Conservation (phyloP, 2,329 filamentous ascomycete genomes). For the Pseudocercospora eumusae region DNA sequence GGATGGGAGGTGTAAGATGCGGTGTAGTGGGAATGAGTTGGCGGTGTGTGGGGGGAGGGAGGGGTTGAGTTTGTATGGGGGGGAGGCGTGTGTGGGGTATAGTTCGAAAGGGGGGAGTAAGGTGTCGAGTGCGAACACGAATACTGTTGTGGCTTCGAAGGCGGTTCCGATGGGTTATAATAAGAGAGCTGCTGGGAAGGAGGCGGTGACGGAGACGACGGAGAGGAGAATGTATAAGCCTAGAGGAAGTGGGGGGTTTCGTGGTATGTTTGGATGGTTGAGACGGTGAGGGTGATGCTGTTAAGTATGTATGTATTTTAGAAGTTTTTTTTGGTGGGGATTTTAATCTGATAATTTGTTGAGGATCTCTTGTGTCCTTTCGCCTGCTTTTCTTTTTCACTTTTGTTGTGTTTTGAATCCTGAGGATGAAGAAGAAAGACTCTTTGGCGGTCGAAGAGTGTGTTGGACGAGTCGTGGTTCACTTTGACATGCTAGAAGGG, state of each 20-base stretch:
- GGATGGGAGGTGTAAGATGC: constrained; percentile 4
- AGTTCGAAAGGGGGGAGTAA: not conserved
- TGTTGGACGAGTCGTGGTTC: too few species aligned
- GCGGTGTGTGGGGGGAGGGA: constrained; percentile 7
- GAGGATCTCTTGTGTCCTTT: too few species aligned
- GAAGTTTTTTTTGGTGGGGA: too few species aligned
- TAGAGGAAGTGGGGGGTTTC: not conserved
- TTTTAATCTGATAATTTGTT: too few species aligned
- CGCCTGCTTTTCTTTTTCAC: too few species aligned
- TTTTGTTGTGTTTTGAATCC: too few species aligned
- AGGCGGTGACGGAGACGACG: not conserved
- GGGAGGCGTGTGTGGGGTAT: not conserved
- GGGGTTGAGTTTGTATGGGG: constrained; percentile 12
- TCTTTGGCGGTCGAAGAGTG: too few species aligned
- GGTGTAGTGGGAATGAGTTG: not conserved
- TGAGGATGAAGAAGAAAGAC: too few species aligned
- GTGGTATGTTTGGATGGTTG: constrained; percentile 1
- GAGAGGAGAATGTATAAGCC: not conserved
- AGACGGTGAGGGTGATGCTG: too few species aligned
- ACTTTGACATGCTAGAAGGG: too few species aligned
- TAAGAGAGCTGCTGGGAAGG: not conserved
- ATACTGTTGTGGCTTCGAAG: not conserved
- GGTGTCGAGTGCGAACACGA: not conserved
- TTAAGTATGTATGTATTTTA: too few species aligned
- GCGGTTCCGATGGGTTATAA: not conserved